Percentiles rank a stretch among this genome's conserved stretches.
Evolutionary conservation across 2,329 filamentous ascomycete genomes (phyloP).

Genomic region (Aspergillus pseudoterreus): DNA sequence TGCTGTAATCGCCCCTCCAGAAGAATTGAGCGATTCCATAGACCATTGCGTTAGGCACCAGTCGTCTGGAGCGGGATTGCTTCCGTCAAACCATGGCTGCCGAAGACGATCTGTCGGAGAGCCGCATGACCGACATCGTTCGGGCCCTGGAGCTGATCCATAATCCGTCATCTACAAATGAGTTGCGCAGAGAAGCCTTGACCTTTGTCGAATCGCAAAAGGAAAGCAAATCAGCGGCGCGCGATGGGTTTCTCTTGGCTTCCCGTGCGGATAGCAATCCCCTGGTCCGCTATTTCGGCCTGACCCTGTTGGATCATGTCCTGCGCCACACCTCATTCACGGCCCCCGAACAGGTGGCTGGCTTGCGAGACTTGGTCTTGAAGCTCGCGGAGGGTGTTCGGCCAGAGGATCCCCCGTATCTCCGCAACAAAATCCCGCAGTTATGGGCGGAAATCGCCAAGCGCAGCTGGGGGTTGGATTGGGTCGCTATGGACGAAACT

Average conservation of each 20-base stretch:
- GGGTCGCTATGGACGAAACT: constrained; percentile 89
- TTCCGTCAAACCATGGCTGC: constrained; percentile 24
- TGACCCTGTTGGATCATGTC: constrained; percentile 85
- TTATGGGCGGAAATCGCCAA: constrained; percentile 95
- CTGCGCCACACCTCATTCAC: constrained; percentile 81
- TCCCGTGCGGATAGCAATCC: constrained; percentile 70
- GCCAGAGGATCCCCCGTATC: constrained; percentile 70
- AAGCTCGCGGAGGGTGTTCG: constrained; percentile 70
- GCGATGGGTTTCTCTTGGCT: constrained; percentile 80
- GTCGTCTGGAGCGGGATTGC: not conserved
- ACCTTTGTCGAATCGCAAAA: constrained; percentile 84
- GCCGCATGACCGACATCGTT: constrained; percentile 57
- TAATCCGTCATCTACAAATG: constrained; percentile 74
- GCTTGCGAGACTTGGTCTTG: constrained; percentile 72
- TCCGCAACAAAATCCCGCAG: constrained; percentile 90
- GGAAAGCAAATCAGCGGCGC: constrained; percentile 70
- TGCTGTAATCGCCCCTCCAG: constrained; percentile 9
- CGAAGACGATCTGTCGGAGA: constrained; percentile 34
- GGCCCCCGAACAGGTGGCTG: constrained; percentile 61
- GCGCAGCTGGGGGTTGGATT: constrained; percentile 84
- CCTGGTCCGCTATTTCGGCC: constrained; percentile 86
- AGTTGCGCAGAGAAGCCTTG: constrained; percentile 76
- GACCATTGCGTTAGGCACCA: constrained; percentile 1
- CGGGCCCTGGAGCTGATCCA: constrained; percentile 86
- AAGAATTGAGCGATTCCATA: constrained; percentile 5